Base-by-base conservation (phyloP, 805 yeast species). In the Kluyveromyces wickerhamii region DNA sequence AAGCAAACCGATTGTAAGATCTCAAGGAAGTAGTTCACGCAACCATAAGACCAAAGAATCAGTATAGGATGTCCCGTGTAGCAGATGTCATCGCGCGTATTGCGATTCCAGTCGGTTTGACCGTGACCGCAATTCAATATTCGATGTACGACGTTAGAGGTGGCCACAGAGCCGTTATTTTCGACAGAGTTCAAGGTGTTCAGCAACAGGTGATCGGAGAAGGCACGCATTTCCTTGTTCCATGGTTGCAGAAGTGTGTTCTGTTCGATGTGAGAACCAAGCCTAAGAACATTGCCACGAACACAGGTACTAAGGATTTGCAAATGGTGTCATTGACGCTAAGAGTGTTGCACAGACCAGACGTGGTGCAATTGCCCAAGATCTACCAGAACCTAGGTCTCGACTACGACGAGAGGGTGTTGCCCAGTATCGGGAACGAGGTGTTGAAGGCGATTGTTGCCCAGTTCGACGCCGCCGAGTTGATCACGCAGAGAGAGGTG, bases 251-350 rank as follows among this genome's bases (percentile, higher is more conserved):
- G 59, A 79, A 76, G 57, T 94, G 97, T 3, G 72, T 92, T 32
- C 65, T 86, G 12, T 92, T 73, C 59, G 98, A 92, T 59, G 95
- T 92, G 19, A 74, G 96, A 56, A 88, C 96, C n/a, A 82, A 77
- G 54, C 97, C 98, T 22, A 79, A 92, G 62, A 84, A 82, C 48
- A 88, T 92, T 52, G 77, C 94, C 28, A 81, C 97, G 15, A 84
- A 87, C 44, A 92, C 98, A 1, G 98, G 98, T 23, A 86, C 96
- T 16, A 92, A 89, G 63, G 98, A 92, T 65, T 70, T 92, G 62
- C 98, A 92, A 64, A 89, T 82, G 72, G 98, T 92, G 23, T 79
- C 94, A 7, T 67, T 92, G 57, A 92, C 97, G 3, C 69, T 92
- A 54, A 76, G 98, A 53, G 95, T 92, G 29, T 69, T 92, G 48